phyloP scores from a whole-genome alignment of 768 basidiomycete species.

The Solioccasus polychromus region DNA sequence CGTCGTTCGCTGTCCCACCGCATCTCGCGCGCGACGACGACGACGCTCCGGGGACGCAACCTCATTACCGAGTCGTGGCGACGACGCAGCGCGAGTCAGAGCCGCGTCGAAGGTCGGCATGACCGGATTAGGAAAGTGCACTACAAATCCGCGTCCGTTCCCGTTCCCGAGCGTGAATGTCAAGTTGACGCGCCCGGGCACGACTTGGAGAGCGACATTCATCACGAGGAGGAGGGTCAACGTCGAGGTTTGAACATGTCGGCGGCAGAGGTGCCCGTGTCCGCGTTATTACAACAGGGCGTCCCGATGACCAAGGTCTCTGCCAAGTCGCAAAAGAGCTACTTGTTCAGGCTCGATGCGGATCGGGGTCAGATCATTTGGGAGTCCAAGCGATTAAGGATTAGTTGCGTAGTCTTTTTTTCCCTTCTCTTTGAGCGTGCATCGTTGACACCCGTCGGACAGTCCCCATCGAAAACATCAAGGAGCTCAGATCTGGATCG shows the following conservation, averaged over 20 bases:
- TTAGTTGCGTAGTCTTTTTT: slow-evolving; percentile 44
- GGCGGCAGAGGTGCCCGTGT: slow-evolving; percentile 49
- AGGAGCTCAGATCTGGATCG: slow-evolving; percentile 75
- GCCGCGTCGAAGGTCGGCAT: neutral
- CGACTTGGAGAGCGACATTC: too few species aligned
- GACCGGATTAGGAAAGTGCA: slow-evolving; percentile 27
- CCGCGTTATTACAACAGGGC: slow-evolving; percentile 56
- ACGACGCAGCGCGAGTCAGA: slow-evolving; percentile 8
- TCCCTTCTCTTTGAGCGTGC: neutral
- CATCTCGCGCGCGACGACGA: slow-evolving; percentile 33
- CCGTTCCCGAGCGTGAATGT: too few species aligned
- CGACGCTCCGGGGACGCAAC: slow-evolving; percentile 29
- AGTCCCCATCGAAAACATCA: slow-evolving; percentile 87
- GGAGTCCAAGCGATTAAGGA: slow-evolving; percentile 67
- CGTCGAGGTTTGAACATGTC: neutral
- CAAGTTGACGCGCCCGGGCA: too few species aligned
- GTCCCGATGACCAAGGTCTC: slow-evolving; percentile 83
- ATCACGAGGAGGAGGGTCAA: too few species aligned
- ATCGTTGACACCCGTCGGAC: neutral
- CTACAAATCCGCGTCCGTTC: too few species aligned
- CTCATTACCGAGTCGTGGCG: slow-evolving; percentile 23
- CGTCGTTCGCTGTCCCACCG: slow-evolving; percentile 36
- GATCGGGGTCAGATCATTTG: slow-evolving; percentile 81
- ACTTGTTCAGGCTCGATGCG: slow-evolving; percentile 69
- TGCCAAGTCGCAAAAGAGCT: slow-evolving; percentile 68